Evolutionary conservation across 2,329 filamentous ascomycete species (phyloP).

Genomic region (Monosporascus cannonballus): DNA sequence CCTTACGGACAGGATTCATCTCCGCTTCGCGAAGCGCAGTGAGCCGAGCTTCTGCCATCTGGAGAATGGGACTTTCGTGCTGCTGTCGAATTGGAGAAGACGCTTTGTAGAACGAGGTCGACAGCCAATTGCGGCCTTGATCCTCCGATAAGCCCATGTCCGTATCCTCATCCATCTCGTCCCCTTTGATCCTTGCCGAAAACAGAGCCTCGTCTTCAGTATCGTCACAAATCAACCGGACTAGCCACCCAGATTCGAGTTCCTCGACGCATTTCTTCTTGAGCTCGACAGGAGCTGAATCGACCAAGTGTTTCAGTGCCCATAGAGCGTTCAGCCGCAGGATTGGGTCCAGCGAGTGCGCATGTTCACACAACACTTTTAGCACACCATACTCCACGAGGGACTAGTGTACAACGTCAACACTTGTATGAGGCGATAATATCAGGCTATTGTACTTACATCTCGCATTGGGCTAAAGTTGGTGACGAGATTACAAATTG

Average conservation of each 20-base stretch:
- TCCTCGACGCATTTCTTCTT: constrained; percentile 75
- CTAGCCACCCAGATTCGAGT: constrained; percentile 72
- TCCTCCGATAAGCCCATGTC: constrained; percentile 48
- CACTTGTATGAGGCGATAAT: constrained; percentile 11
- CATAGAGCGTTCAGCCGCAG: constrained; percentile 82
- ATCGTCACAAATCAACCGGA: constrained; percentile 66
- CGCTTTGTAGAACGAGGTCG: constrained; percentile 12
- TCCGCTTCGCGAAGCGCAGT: constrained; percentile 57
- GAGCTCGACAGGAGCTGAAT: constrained; percentile 61
- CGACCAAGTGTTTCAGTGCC: constrained; percentile 87
- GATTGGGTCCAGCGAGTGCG: constrained; percentile 72
- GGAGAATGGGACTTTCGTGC: constrained; percentile 27
- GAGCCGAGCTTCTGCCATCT: constrained; percentile 44
- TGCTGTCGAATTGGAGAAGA: constrained; percentile 5
- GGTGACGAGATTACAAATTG: constrained; percentile 77
- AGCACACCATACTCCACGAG: constrained; percentile 71
- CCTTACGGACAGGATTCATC: constrained; percentile 59
- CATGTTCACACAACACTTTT: constrained; percentile 73
- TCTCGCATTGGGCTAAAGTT: constrained; percentile 90
- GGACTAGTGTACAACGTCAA: constrained; percentile 38
- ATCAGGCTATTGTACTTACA: constrained; percentile 43
- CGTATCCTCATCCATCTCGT: constrained; percentile 50
- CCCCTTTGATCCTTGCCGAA: constrained; percentile 28
- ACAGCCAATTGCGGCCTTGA: constrained; percentile 22
- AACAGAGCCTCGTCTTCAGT: constrained; percentile 47